Base-by-base conservation (phyloP, 2,329 filamentous ascomycete species). In the Elsinoe necatrix region DNA sequence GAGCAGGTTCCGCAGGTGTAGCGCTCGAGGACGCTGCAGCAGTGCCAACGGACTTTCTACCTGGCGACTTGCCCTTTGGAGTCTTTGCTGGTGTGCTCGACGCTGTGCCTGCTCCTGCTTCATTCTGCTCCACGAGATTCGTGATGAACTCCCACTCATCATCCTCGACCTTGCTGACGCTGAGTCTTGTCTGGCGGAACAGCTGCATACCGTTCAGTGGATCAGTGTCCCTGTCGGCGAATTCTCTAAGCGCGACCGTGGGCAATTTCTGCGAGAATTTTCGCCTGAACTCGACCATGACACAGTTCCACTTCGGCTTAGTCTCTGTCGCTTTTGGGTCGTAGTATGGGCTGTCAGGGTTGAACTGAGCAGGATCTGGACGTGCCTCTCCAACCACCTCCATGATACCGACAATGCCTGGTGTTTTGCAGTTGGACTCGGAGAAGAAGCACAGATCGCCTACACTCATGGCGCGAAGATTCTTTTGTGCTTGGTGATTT, bases 401-500 rank as follows among this genome's bases (percentile, higher is more conserved):
- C 58, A 67, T 65, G 56, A 66, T 61, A 6, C 66, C 64, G 1
- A 85, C 89, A 48, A 97, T 89, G 1, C 88, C 92, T 0, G 91
- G 90, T 21, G 85, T 81, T 68, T 95, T 95, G 72, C 88, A 93
- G 65, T 93, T 95, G 47, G 88, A 95, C 72, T 96, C 92, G 68
- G 97, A 97, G 74, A 98, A 97, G 74, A 98, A 97, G 23, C 90
- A 91, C 29, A 91, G 77, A 67, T 98, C 93, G 52, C 91, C 91
- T 57, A 84, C 83, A 64, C 88, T 90, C 93, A 98, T 98, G 7
- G 83, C 81, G 27, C 88, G 82, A 73, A 98, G 84, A 68, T 96
- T 89, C 66, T 96, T 97, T 23, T 89, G 83, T 5, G 92, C 92
- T 72, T 69, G 68, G 16, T 66, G 66, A 54, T 77, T 78, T 47